phyloP scores from a whole-genome alignment of 2,329 filamentous ascomycete genomes.

The Alternaria brassicae region DNA sequence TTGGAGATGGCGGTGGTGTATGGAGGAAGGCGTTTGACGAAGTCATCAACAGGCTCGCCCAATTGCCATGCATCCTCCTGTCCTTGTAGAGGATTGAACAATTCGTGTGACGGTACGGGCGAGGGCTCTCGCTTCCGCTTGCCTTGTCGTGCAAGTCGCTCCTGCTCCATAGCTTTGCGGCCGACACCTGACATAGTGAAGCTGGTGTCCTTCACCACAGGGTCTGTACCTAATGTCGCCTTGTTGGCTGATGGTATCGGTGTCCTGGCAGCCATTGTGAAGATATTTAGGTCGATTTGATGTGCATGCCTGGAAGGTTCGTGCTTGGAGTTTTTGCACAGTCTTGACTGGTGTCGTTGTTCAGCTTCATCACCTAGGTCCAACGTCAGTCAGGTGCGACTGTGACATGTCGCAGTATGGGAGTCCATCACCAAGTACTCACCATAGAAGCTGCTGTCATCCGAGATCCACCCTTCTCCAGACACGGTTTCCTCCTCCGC shows the following conservation, averaged over 20 bases:
- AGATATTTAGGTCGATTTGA: slow-evolving; percentile 34
- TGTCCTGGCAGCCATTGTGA: slow-evolving; percentile 20
- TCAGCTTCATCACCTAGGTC: slow-evolving; percentile 41
- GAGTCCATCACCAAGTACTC: slow-evolving; percentile 15
- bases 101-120: slow-evolving; percentile 14
- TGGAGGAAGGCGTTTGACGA: slow-evolving; percentile 73
- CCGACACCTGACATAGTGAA: slow-evolving; percentile 10
- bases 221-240: not conserved
- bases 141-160: slow-evolving; percentile 14
- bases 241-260: not conserved
- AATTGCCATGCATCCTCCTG: slow-evolving; percentile 65
- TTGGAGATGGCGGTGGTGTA: slow-evolving; percentile 56
- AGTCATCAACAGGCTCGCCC: slow-evolving; percentile 68
- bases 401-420: not conserved
- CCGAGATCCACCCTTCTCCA: slow-evolving; percentile 48
- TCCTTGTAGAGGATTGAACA: slow-evolving; percentile 65
- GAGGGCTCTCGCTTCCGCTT: slow-evolving; percentile 22
- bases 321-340: slow-evolving; percentile 24
- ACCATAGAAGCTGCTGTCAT: slow-evolving; percentile 58
- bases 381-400: slow-evolving; percentile 6
- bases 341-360: slow-evolving; percentile 28
- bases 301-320: slow-evolving; percentile 29
- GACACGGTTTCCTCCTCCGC: slow-evolving; percentile 36
- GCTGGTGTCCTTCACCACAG: slow-evolving; percentile 7
- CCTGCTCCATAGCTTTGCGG: slow-evolving; percentile 24